These are phyloP conservation scores for Linnemannia hyalina DNA, from an alignment of 192 early-diverging fungal genomes.

Conservation along the genomic window DNA sequence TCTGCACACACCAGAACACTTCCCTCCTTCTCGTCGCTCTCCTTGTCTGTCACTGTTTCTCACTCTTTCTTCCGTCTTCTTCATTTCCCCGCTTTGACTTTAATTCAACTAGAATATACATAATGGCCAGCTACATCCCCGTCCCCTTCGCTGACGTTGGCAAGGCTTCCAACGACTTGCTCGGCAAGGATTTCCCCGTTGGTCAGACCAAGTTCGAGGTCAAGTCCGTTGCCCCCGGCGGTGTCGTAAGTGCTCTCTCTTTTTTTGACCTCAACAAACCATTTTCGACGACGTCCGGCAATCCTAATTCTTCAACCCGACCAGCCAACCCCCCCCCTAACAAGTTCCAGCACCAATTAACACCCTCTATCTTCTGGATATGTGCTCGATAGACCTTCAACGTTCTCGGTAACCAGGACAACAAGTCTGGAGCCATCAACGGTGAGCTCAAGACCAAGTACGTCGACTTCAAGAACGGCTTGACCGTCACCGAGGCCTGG, in stretches of 20 bases:
- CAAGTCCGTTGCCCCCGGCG: conserved; percentile 96
- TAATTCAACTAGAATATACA: conserved; percentile 14
- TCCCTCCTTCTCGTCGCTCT: neutral
- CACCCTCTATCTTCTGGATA: neutral
- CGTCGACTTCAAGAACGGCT: conserved; percentile 91
- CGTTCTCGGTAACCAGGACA: conserved; percentile 93
- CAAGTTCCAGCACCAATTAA: neutral
- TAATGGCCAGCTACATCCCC: conserved; percentile 67
- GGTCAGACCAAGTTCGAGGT: conserved; percentile 96
- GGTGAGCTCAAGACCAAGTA: conserved; percentile 99
- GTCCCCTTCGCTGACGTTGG: conserved; percentile 94
- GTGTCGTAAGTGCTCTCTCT: conserved; percentile 82
- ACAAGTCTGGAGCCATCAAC: conserved; percentile 94
- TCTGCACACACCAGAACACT: neutral
- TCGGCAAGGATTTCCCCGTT: conserved; percentile 97
- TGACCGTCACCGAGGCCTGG: conserved; percentile 98
- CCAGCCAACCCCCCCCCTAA: neutral
- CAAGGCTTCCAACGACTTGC: conserved; percentile 94
- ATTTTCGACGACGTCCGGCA: neutral
- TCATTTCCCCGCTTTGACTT: neutral
- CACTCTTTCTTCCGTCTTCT: neutral
- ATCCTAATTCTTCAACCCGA: neutral
- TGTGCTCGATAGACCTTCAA: conserved; percentile 84
- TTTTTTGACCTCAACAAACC: neutral
- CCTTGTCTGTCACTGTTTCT: neutral